Base-by-base conservation (phyloP, 352 stramenopile genomes). In the Phytophthora pistaciae region DNA sequence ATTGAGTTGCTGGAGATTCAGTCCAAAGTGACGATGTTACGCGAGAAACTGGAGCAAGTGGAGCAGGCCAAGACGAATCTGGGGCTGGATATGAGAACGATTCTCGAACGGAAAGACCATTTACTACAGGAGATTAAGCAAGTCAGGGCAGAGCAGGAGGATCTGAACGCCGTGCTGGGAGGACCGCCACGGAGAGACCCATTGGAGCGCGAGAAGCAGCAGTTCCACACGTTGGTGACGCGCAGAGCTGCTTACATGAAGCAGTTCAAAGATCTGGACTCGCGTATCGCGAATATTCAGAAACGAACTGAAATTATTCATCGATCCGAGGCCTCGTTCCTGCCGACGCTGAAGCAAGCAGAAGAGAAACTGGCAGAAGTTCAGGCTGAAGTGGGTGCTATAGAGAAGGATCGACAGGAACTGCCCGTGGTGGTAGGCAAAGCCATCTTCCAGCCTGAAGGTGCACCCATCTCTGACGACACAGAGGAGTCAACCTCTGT, bases 141-240 rank as follows among this genome's bases (percentile, higher is more conserved):
- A 52, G 66, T 93, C 0, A 68, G 70, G 13, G 33, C 23, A 0
- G 78, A 93, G 25, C 75, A 92, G 46, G 73, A 89, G 7, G 82
- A 91, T 0, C 56, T 93, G 3, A 79, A 78, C 9, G 66, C 70
- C 5, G 7, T 57, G 2, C 72, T 95, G 0, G 84, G 83, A 10
- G 88, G 88, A 5, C 88, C 88, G 0, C 84, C 88, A 3, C 78
- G 88, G 23, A 75, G 88, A 40, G 86, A 95, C 20, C 81, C 88
- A 4, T 84, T 66, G 0, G 86, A 94, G 40, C 46, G 65, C 16
- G 78, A 95, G 49, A 92, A 92, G 11, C 64, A 74, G 25, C 80
- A 90, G 25, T 86, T 93, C 38, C 84, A 93, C 66, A 71, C 75
- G 0, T 53, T 93, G 3, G 78, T 91, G 18, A 80, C 83, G 0